Base-by-base conservation (phyloP, 169 alveolate species). In the Plasmodium cynomolgi region DNA sequence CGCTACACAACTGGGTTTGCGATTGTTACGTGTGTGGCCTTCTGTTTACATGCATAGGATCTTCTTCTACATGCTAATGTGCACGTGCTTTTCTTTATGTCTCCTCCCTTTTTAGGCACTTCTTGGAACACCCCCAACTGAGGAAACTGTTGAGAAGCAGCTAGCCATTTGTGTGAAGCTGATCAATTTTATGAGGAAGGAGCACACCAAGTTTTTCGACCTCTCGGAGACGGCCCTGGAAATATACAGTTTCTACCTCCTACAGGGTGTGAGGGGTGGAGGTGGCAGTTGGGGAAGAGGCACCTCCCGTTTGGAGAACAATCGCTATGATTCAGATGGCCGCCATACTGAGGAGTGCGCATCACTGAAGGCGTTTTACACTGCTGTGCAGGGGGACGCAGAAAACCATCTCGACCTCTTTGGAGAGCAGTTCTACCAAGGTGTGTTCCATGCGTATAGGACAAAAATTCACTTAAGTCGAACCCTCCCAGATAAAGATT, bases 401-500 rank as follows among this genome's bases (percentile, higher is more conserved):
- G 58, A 39, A 74, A 5, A 34, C 31, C 6, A 47, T 20, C 29
- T 23, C 5, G 34, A 23, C 29, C 68, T 79, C 54, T 90, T 90
- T 90, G 94, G 62, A 23, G 47, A 58, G 37, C 20, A 39, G 9
- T 81, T 90, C 56, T 90, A 74, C 71, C 23, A 41, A 58, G 84
- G 83, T 29, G 31, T 90, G n/a, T 90, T 90, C 26, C 29, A 54
- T 81, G 34, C 83, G 54, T 81, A 90, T 90, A 58, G 47, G 54
- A 33, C 33, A 34, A 81, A 50, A 81, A 80, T 90, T 20, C 13
- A 68, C 2, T 8, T 33, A 29, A 50, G 47, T 7, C 31, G 83
- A 33, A 8, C 58, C 17, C 73, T 81, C 33, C 91, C 91, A 23
- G 91, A 90, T n/a, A 47, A 39, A 23, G 34, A 29, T 44, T 90